phyloP scores from a whole-genome alignment of 2,329 filamentous ascomycete species.

The Stachybotrys chlorohalonatus region DNA sequence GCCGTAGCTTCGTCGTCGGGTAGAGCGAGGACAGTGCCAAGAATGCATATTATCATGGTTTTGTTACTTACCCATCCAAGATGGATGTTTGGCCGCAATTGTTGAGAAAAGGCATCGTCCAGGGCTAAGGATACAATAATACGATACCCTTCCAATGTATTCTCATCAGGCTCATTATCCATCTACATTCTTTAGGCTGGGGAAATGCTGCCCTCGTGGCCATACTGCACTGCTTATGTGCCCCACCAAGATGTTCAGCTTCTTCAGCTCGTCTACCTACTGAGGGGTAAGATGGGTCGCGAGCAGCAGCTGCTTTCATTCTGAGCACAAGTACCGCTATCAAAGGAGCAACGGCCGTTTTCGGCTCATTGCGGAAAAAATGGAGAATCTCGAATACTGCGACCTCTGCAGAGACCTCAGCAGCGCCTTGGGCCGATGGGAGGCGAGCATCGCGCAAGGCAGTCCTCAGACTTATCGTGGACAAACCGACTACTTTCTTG shows the following conservation, averaged over 20 bases:
- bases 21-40: no score
- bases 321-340: neutral
- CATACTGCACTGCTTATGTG: neutral
- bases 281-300: neutral
- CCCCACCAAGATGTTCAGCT: neutral
- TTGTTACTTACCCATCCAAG: no score
- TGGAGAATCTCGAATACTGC: neutral
- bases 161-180: no score
- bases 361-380: neutral
- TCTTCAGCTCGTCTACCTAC: neutral
- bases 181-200: no score
- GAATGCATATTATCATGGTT: no score
- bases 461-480: neutral
- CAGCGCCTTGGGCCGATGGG: neutral
- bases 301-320: neutral
- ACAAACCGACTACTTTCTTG: slow-evolving; percentile 1
- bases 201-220: neutral
- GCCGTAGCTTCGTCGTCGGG: no score
- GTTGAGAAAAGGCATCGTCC: no score
- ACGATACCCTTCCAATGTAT: no score
- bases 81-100: no score
- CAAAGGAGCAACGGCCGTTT: neutral
- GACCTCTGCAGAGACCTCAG: neutral
- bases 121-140: no score
- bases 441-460: neutral